Base-by-base conservation (phyloP, 352 stramenopile species). In the Peronospora destructor region DNA sequence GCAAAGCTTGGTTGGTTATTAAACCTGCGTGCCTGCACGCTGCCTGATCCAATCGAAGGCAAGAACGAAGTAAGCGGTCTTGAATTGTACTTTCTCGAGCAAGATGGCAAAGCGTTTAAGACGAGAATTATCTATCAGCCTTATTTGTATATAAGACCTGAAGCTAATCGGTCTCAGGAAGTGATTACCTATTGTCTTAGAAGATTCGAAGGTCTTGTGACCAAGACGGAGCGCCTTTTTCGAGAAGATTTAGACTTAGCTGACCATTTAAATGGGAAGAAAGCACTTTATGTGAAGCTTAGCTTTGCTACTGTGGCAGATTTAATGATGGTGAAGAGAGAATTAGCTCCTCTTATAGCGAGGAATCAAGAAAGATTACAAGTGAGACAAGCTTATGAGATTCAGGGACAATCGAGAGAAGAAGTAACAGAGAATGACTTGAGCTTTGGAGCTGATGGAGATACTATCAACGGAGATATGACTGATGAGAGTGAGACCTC, bases 51-150 rank as follows among this genome's bases (percentile, higher is more conserved):
- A 2, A 36, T 58, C 2, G 79, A 85, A 17, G 71, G 71, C 39
- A 86, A 85, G 41, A 66, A 59, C 38, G 91, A 98, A 66, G 82
- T 88, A n/a, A 85, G 76, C 38, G 91, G 84, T 4, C 57, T 98
- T 9, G 95, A 98, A 56, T 50, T 98, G 32, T 99, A 97, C 68
- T 98, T 98, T 62, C 57, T 98, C 6, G 76, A 96, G 61, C 85
- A 97, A 53, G 86, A 96, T 55, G 89, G 87, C 14, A 70, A 71
- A 32, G 93, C 81, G 7, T 99, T 99, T 76, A 99, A 99, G 72
- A 90, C 91, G 4, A 92, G 85, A 25, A 73, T 98, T 19, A 71
- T 98, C 17, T 95, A 98, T 66, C 68, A 87, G 61, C 96, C 96
- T 3, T 99, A 99, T 63, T 97, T 99, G 52, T 99, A 97, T 57